Evolutionary conservation across 2,329 filamentous ascomycete genomes (phyloP).

Genomic region (Penicillium fuscoglaucum): DNA sequence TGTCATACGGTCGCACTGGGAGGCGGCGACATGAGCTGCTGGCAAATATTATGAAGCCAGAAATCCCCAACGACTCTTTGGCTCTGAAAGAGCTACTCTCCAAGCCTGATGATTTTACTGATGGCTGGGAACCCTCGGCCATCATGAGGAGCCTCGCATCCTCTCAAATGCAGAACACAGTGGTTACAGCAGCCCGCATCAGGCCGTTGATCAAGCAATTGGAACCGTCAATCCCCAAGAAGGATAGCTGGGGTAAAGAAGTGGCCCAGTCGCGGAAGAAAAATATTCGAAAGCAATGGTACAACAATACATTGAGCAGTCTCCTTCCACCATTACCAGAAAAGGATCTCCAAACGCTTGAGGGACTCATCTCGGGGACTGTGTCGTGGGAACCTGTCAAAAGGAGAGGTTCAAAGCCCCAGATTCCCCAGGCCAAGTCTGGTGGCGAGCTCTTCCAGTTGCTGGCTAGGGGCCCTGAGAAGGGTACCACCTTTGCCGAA

Average conservation of each 20-base stretch:
- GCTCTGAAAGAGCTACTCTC: slow-evolving; percentile 23
- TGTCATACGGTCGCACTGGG: slow-evolving; percentile 60
- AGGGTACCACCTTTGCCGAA: slow-evolving; percentile 35
- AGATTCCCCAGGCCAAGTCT: background rate
- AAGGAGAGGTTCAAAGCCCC: slow-evolving; percentile 23
- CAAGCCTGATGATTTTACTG: slow-evolving; percentile 23
- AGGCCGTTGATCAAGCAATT: slow-evolving; percentile 27
- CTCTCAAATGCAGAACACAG: slow-evolving; percentile 36
- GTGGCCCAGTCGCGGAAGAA: slow-evolving; percentile 31
- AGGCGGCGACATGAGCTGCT: slow-evolving; percentile 53
- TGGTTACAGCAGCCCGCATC: slow-evolving; percentile 26
- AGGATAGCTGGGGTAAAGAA: slow-evolving; percentile 40
- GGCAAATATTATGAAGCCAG: slow-evolving; percentile 31
- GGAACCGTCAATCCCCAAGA: slow-evolving; percentile 35
- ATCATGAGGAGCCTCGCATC: slow-evolving; percentile 36
- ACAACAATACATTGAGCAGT: slow-evolving; percentile 29
- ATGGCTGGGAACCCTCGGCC: slow-evolving; percentile 39
- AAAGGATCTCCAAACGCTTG: slow-evolving; percentile 36
- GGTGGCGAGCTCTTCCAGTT: slow-evolving; percentile 27
- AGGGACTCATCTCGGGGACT: slow-evolving; percentile 35
- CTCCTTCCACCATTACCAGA: slow-evolving; percentile 44
- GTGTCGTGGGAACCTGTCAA: slow-evolving; percentile 34
- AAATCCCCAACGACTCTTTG: slow-evolving; percentile 26
- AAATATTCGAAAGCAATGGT: slow-evolving; percentile 43
- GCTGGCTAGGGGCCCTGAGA: slow-evolving; percentile 39